phyloP scores from a whole-genome alignment of 306 rosid species.

The Citrullus mucosospermus region DNA sequence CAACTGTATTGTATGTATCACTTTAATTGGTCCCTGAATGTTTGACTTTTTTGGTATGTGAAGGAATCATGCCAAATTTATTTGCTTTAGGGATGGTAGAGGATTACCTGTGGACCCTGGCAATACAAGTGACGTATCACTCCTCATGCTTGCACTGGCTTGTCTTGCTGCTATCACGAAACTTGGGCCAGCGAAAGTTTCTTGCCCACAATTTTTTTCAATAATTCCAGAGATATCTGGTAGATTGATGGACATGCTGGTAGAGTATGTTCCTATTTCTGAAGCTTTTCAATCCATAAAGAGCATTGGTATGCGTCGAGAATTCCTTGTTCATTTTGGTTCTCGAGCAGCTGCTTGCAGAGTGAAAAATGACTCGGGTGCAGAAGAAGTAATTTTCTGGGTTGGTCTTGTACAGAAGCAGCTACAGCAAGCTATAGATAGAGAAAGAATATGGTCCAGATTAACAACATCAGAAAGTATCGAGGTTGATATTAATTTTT shows the following conservation, averaged over 20 bases:
- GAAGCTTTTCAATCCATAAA: constrained; percentile 68
- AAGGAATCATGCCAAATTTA: constrained; percentile 14
- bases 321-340: constrained; percentile 92
- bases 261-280: constrained; percentile 53
- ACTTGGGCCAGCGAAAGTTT: constrained; percentile 80
- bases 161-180: constrained; percentile 77
- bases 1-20: constrained; percentile 49
- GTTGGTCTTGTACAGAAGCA: constrained; percentile 74
- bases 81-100: constrained; percentile 53
- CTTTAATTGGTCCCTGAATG: neutral
- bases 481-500: constrained; percentile 48
- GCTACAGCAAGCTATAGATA: constrained; percentile 76
- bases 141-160: constrained; percentile 73
- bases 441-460: constrained; percentile 95
- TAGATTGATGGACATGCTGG: constrained; percentile 88
- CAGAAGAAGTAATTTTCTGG: constrained; percentile 94
- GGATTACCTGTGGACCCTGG: constrained; percentile 25
- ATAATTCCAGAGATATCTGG: constrained; percentile 67
- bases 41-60: neutral
- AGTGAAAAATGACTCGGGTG: constrained; percentile 52
- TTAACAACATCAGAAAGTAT: constrained; percentile 94
- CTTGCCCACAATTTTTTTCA: constrained; percentile 75
- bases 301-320: constrained; percentile 65
- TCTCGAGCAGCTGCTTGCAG: constrained; percentile 81
- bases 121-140: constrained; percentile 41